Evolutionary conservation across 2,329 filamentous ascomycete species (phyloP).

Genomic region (Phialophora verrucosa): DNA sequence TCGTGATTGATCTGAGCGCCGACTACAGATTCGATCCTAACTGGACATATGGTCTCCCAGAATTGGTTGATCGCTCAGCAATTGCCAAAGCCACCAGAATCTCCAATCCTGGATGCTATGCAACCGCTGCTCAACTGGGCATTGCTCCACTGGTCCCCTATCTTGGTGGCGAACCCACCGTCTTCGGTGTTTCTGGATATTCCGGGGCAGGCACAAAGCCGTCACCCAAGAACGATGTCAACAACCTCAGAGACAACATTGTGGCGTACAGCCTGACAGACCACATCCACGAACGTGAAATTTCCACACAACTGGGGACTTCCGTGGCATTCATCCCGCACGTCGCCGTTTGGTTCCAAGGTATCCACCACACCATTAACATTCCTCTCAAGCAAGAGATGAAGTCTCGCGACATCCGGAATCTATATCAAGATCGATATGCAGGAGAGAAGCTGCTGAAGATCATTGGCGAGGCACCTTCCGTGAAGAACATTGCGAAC

Average conservation of each 20-base stretch:
- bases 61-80: conserved; percentile 76
- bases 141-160: conserved; percentile 81
- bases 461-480: conserved; percentile 83
- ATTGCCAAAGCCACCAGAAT: conserved; percentile 83
- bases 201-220: conserved; percentile 95
- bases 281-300: conserved; percentile 94
- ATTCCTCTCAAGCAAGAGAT: conserved; percentile 86
- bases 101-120: conserved; percentile 92
- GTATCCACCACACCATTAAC: conserved; percentile 89
- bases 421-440: conserved; percentile 94
- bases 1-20: conserved; percentile 93
- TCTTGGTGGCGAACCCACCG: conserved; percentile 76
- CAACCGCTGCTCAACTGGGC: conserved; percentile 87
- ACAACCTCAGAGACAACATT: conserved; percentile 81
- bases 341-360: conserved; percentile 96
- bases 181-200: conserved; percentile 93
- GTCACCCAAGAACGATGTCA: conserved; percentile 88
- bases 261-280: conserved; percentile 90
- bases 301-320: conserved; percentile 75
- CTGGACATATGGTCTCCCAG: conserved; percentile 91
- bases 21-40: conserved; percentile 87
- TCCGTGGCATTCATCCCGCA: conserved; percentile 88
- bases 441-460: conserved; percentile 95
- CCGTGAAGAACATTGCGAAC: conserved; percentile 81
- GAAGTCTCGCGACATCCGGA: conserved; percentile 88